Conservation (phyloP, 208 protist genomes). For the Vickermania spadyakhi region DNA sequence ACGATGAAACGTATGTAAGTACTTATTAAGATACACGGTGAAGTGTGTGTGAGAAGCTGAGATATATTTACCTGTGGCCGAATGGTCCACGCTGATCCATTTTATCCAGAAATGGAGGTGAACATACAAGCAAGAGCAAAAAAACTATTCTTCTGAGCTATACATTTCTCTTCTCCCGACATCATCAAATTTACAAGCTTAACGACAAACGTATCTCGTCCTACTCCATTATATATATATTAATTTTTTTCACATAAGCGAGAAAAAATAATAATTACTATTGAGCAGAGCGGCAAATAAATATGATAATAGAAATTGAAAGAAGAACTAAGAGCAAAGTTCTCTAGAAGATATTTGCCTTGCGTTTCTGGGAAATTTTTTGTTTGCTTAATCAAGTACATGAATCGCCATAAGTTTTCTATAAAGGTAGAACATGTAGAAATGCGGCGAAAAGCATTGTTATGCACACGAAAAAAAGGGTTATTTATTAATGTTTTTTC, state of each 20-base stretch:
- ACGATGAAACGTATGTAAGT: neutral
- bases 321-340: neutral
- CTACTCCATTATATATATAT: too few relatives aligned
- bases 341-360: neutral
- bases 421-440: conserved; percentile 1
- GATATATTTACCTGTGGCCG: neutral
- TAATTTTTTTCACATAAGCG: too few relatives aligned
- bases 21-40: too few relatives aligned
- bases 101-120: neutral
- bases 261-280: too few relatives aligned
- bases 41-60: neutral
- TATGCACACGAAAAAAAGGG: too few relatives aligned
- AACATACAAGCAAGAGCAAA: neutral
- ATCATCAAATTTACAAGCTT: neutral
- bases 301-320: too few relatives aligned
- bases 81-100: neutral
- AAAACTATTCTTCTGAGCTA: neutral
- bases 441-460: neutral
- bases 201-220: too few relatives aligned
- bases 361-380: neutral
- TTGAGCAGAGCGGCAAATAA: too few relatives aligned
- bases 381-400: neutral
- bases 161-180: neutral
- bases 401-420: neutral
- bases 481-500: too few relatives aligned